Base-by-base conservation (phyloP, 371 early-diverging fungal species). In the Mortierella sp. region DNA sequence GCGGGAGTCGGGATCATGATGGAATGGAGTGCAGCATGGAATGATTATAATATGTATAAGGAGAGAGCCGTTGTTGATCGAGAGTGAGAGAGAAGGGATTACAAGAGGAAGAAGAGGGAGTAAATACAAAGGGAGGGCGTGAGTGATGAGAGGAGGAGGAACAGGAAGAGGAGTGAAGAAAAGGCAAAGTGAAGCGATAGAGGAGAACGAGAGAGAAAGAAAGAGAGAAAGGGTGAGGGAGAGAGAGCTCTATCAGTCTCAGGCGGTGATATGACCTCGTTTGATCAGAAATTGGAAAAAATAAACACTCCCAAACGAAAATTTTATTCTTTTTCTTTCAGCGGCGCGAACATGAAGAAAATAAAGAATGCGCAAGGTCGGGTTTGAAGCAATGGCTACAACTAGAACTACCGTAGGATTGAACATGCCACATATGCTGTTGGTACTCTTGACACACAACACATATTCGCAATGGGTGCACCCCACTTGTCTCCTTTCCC, bases 1-100 rank as follows among this genome's bases (percentile, higher is more conserved):
- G 70, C 51, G 48, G 70, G 75, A 60, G n/a, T 75, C 38, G 75
- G 75, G 74, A 83, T 78, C 71, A 75, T 75, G 75, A 54, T 54
- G 68, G 65, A 65, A 44, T 48, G 41, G 60, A 12, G 38, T 21
- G 27, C 70, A n/a, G 49, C 48, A 48, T n/a, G 76, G 54, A 32
- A 32, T 29, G 29, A 32, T 60, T 27, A 48, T 18, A 51, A 51
- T 35, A 38, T 21, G 44, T 10, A 29, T 3, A 44, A 43, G 77
- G 32, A 48, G 51, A 44, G n/a, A 43, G 24, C 0, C 1, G 41
- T 46, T 12, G 41, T 38, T 44, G 51, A 46, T 65, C 65, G 35
- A 35, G 24, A 54, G 18, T 11, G 11, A 46, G 48, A n/a, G 11
- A 3, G 14, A 14, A 12, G 46, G 48, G 8, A 11, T 46, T 46